Conservation (phyloP, 805 yeast species). For the Tetrapisispora taiwanensis region DNA sequence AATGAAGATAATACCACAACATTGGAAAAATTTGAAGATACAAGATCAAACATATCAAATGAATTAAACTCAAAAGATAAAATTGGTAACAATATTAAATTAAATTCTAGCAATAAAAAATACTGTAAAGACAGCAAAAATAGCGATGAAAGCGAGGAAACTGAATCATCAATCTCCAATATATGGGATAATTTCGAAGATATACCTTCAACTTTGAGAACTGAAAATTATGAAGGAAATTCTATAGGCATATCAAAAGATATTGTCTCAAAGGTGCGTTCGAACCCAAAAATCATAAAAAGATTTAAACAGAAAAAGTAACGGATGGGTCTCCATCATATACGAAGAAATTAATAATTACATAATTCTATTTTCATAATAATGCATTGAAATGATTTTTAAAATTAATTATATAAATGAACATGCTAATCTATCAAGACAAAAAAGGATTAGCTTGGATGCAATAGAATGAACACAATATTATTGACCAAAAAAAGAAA, state of each 20-base stretch:
- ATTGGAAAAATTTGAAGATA: background rate
- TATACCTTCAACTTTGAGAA: constrained; percentile 2
- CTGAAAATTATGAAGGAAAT: background rate
- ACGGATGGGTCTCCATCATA: too few species aligned
- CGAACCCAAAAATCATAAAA: background rate
- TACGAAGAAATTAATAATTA: too few species aligned
- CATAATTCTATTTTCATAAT: too few species aligned
- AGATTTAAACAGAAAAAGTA: background rate
- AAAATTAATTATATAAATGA: too few species aligned
- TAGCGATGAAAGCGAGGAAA: background rate
- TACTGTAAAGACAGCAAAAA: background rate
- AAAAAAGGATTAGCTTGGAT: too few species aligned
- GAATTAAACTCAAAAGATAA: background rate
- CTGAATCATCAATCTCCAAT: background rate
- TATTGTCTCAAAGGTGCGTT: background rate
- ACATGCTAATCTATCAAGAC: too few species aligned
- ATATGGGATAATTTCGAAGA: constrained; percentile 2
- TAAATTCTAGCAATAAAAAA: too few species aligned
- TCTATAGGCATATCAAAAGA: background rate
- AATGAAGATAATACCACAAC: background rate
- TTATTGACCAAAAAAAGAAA: constrained; percentile 1
- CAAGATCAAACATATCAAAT: background rate
- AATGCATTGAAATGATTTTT: too few species aligned
- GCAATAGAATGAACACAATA: too few species aligned
- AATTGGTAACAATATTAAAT: background rate